These are phyloP conservation scores for Eleusine coracana DNA, from an alignment of 176 grass and related monocot genomes.

Conservation along the genomic window DNA sequence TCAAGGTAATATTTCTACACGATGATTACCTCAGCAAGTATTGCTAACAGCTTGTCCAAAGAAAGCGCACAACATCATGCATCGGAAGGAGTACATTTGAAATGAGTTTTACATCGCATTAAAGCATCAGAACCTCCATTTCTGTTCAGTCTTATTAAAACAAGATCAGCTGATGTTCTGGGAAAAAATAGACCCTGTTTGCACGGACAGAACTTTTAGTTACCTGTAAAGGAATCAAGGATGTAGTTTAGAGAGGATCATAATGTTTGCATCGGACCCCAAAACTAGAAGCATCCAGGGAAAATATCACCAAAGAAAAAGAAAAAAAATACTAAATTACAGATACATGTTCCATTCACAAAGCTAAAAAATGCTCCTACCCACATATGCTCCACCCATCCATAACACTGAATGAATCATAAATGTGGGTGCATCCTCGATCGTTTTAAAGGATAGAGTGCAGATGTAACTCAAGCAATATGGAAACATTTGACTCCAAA, in stretches of 20 bases:
- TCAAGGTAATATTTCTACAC: neutral
- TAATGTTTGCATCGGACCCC: neutral
- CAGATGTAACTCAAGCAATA: neutral
- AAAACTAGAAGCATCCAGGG: neutral
- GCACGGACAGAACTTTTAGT: neutral
- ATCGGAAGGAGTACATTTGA: neutral
- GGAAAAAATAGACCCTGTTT: neutral
- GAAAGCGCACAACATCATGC: neutral
- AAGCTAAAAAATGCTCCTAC: neutral
- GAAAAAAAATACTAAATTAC: neutral
- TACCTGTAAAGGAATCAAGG: conserved; percentile 33
- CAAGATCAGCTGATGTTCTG: neutral
- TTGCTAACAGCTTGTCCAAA: neutral
- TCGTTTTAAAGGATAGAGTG: neutral
- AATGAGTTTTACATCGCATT: conserved; percentile 29
- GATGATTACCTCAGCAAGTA: neutral
- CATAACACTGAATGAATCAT: neutral
- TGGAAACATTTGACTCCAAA: neutral
- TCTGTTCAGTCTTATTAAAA: conserved; percentile 25
- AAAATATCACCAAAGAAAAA: neutral
- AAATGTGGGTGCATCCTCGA: neutral
- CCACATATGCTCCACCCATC: too few relatives aligned
- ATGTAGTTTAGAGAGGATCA: conserved; percentile 22
- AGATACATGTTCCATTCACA: neutral
- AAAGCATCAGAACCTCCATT: neutral